Base-by-base conservation (phyloP, 2,329 filamentous ascomycete genomes). In the Allantophomopsis lycopodina region DNA sequence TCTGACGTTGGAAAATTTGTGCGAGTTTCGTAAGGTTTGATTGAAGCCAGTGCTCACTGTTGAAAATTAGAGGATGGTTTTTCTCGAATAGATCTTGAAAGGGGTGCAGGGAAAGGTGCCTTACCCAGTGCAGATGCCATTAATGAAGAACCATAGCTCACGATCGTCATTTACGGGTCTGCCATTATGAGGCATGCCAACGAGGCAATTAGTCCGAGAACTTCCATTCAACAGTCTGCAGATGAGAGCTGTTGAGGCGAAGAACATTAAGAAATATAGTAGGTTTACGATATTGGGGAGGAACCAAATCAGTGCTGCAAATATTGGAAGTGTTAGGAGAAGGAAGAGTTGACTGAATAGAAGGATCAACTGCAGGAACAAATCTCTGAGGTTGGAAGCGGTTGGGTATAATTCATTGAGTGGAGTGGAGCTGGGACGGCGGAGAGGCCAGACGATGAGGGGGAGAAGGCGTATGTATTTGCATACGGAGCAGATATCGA, bases 101-200 rank as follows among this genome's bases (percentile, higher is more conserved):
- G 7, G 36, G 43, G 11, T 41, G 16, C 20, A 31, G 36, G 32
- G 15, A 20, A 36, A 37, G 15, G 38, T n/a, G 13, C 61, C 68
- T 43, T 58, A 78, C 73, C 69, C 71, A 30, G 68, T 68, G 10
- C 69, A 73, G 18, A 87, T 74, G 1, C 83, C 83, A 50, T 88
- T 88, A 38, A 88, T 57, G 53, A 83, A 88, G 14, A 88, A 66
- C 83, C 83, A 89, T 50, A 77, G 71, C 59, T 88, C 83, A 39
- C 75, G 64, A 10, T 63, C 61, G 53, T 75, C 65, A 44, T 71
- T 75, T 40, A 69, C 60, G 2, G 67, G 60, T 33, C 73, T 65
- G 1, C 74, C 76, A 14, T 58, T 55, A 47, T 69, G 76, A 2
- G 63, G 61, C 37, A 64, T 59, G 3, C 59, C 52, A 5, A 48